Evolutionary conservation across 2,329 filamentous ascomycete species (phyloP), one percentile per base, ranked within the genome.

Genomic region (Fusarium odoratissimum): DNA sequence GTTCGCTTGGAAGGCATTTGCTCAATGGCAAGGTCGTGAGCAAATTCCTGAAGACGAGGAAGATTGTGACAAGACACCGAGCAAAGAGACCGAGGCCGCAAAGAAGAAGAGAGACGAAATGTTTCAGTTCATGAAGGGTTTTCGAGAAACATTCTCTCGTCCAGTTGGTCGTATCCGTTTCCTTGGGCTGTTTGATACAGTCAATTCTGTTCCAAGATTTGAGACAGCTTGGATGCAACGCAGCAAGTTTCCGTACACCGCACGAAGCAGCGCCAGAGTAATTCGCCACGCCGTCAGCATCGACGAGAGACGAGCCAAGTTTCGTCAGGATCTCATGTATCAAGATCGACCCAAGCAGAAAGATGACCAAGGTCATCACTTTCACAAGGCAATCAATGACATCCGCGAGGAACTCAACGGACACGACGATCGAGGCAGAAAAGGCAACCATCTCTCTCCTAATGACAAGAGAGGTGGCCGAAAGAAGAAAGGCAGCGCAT

Each of bases 1-100:
- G 8, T 97, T 97, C 79, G 93, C 93, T 1, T 96, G 93, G 93
- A 95, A 93, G 79, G 91, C 92, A 0, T 95, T 94, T 76, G 88
- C 91, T 12, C 90, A 91, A 78, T 94, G 91, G 91, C 91, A 93
- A 77, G 87, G 86, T 46, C 88, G 91, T 12, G 31, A 83, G 85
- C 83, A 85, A 85, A 81, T 80, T 14, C 82, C 84, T 1, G 77
- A 78, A 19, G 76, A 82, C 37, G 79, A 82, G 12, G 81, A 84
- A 5, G 35, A 61, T 2, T 41, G 64, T 0, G 41, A 23, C 7
- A 67, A 67, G 6, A 33, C 46, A 28, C 40, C 30, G 0, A 59
- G 58, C 35, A 67, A 67, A 30, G 84, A 86, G 49, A 86, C 83
- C 33, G 82, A 82, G 1, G 82, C 83, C 25, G 83, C 81, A 3